Evolutionary conservation across 2,329 filamentous ascomycete genomes (phyloP).

Genomic region (Zymoseptoria passerinii): DNA sequence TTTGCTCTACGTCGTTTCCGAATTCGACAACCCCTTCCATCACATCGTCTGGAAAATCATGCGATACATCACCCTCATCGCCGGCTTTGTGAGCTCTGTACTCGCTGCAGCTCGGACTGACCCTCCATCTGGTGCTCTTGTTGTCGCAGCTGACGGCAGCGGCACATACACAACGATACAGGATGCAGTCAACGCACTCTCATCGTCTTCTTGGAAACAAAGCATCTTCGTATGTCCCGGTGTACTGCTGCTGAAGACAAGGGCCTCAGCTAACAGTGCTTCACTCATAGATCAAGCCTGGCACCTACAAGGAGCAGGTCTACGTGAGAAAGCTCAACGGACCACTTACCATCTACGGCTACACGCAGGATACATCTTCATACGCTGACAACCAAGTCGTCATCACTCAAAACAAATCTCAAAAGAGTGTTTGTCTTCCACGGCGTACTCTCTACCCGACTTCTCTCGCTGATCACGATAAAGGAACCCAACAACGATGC

Average conservation of each 20-base stretch:
- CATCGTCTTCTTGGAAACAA: slow-evolving; percentile 40
- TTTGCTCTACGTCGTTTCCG: neutral
- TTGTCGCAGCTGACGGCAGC: slow-evolving; percentile 35
- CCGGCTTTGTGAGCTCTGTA: slow-evolving; percentile 12
- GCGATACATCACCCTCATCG: slow-evolving; percentile 7
- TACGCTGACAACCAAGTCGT: slow-evolving; percentile 53
- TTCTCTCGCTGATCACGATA: neutral
- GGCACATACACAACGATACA: slow-evolving; percentile 44
- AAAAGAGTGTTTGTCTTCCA: slow-evolving; percentile 30
- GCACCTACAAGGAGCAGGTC: slow-evolving; percentile 55
- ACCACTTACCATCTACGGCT: slow-evolving; percentile 50
- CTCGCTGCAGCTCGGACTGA: slow-evolving; percentile 33
- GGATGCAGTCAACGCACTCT: slow-evolving; percentile 50
- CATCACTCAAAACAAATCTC: slow-evolving; percentile 41
- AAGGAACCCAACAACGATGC: slow-evolving; percentile 44
- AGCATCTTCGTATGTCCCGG: slow-evolving; percentile 42
- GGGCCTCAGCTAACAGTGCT: neutral
- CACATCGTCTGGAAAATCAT: slow-evolving; percentile 1
- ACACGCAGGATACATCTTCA: slow-evolving; percentile 44
- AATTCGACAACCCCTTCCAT: neutral
- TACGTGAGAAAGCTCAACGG: slow-evolving; percentile 43
- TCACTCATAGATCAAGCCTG: slow-evolving; percentile 48
- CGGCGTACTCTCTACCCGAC: neutral
- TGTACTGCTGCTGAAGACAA: neutral
- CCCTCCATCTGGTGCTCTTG: slow-evolving; percentile 44